These are phyloP conservation scores for Beauveria sp. DNA, from an alignment of 2,329 filamentous ascomycete genomes.

Conservation along the genomic window DNA sequence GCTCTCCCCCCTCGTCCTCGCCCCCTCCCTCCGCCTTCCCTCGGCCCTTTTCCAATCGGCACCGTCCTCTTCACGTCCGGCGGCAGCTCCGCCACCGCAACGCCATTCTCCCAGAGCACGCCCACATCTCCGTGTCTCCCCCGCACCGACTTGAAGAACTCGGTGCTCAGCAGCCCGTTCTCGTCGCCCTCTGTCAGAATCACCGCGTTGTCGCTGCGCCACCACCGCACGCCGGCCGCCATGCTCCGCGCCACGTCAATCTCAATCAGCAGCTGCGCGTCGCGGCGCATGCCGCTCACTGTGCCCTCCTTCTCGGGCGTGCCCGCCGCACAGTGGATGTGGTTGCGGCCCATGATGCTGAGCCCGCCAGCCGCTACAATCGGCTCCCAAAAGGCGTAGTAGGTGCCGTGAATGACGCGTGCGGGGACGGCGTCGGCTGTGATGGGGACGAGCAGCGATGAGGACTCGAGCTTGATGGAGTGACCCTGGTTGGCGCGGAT, in stretches of 20 bases:
- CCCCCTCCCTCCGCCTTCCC: conserved; percentile 29
- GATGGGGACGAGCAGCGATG: conserved; percentile 61
- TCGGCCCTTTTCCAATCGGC: conserved; percentile 41
- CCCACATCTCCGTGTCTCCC: conserved; percentile 52
- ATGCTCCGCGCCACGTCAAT: conserved; percentile 64
- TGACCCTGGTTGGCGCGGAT: conserved; percentile 97
- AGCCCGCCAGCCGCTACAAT: conserved; percentile 75
- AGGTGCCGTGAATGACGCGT: conserved; percentile 80
- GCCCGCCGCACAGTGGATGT: conserved; percentile 82
- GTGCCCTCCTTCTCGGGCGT: conserved; percentile 51
- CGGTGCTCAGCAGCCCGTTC: conserved; percentile 54
- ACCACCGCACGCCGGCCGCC: conserved; percentile 60
- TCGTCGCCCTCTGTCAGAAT: conserved; percentile 56
- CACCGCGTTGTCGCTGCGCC: conserved; percentile 71
- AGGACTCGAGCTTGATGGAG: conserved; percentile 68
- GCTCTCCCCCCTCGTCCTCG: not conserved
- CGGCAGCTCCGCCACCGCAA: conserved; percentile 60
- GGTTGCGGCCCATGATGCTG: conserved; percentile 72
- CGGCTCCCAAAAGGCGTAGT: conserved; percentile 66
- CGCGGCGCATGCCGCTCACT: conserved; percentile 72
- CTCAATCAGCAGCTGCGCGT: conserved; percentile 71
- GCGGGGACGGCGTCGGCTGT: conserved; percentile 51
- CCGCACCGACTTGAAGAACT: conserved; percentile 66
- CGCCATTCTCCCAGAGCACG: conserved; percentile 63
- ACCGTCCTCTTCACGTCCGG: conserved; percentile 42